These are phyloP conservation scores for Citrus hindsii DNA, from an alignment of 345 rosid genomes.

Conservation along the genomic window DNA sequence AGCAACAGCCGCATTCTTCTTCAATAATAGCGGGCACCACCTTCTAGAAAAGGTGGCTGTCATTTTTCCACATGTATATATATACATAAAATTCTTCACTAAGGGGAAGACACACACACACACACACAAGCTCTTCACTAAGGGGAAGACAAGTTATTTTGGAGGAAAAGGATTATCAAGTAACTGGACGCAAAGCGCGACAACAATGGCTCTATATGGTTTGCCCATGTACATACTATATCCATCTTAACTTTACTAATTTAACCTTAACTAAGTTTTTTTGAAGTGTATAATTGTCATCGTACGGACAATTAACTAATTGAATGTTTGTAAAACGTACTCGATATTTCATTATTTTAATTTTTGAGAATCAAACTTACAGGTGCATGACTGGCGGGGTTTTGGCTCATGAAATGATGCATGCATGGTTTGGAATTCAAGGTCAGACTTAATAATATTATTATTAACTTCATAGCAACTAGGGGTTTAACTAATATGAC, in stretches of 20 bases:
- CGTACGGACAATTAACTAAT: no score
- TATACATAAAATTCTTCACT: no score
- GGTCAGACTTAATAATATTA: background rate
- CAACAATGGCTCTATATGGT: background rate
- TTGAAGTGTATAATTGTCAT: background rate
- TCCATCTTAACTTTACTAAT: background rate
- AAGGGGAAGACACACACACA: no score
- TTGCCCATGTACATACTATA: background rate
- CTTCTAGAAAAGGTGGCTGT: no score
- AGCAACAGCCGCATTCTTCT: no score
- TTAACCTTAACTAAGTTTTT: background rate
- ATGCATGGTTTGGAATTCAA: constrained; percentile 4
- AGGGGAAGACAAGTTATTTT: background rate
- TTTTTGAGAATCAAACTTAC: background rate
- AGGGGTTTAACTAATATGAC: no score
- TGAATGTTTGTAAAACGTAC: background rate
- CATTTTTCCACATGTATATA: no score
- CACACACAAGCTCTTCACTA: background rate
- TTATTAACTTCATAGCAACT: no score
- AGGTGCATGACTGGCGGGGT: background rate
- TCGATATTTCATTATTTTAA: no score
- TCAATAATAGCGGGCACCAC: no score
- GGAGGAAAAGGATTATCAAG: background rate
- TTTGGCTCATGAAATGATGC: constrained; percentile 12
- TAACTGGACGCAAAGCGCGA: background rate